Percentiles rank a stretch among this genome's conserved stretches.
phyloP scores from a whole-genome alignment of 2,329 filamentous ascomycete species.

The Colletotrichum salicis region DNA sequence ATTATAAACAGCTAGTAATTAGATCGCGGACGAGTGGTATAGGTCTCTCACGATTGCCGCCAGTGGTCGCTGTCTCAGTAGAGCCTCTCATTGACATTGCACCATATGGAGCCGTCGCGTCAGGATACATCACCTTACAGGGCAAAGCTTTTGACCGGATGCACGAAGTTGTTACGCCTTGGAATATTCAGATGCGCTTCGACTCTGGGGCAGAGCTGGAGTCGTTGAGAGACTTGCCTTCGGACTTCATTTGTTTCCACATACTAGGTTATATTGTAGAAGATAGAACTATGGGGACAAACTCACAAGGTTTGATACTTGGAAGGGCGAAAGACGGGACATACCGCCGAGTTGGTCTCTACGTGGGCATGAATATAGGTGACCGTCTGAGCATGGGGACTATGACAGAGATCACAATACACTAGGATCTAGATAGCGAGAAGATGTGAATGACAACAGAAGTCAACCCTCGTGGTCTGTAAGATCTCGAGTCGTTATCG shows the following conservation, averaged over 20 bases:
- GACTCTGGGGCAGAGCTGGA: background rate
- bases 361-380: background rate
- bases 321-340: background rate
- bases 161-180: background rate
- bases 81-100: background rate
- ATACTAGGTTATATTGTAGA: background rate
- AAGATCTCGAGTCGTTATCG: no score
- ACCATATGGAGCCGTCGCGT: background rate
- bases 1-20: background rate
- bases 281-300: background rate
- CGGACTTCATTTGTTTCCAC: background rate
- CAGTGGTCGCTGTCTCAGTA: background rate
- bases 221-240: background rate
- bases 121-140: background rate
- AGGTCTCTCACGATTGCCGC: background rate
- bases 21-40: background rate
- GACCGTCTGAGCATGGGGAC: background rate
- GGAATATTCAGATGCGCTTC: background rate
- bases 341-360: background rate
- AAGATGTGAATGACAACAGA: no score
- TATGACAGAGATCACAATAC: background rate
- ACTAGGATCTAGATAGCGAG: background rate
- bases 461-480: no score
- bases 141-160: background rate
- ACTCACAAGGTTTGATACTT: background rate